Evolutionary conservation across 129 eudicot species (phyloP).

Genomic region (Saussurea involucrata): DNA sequence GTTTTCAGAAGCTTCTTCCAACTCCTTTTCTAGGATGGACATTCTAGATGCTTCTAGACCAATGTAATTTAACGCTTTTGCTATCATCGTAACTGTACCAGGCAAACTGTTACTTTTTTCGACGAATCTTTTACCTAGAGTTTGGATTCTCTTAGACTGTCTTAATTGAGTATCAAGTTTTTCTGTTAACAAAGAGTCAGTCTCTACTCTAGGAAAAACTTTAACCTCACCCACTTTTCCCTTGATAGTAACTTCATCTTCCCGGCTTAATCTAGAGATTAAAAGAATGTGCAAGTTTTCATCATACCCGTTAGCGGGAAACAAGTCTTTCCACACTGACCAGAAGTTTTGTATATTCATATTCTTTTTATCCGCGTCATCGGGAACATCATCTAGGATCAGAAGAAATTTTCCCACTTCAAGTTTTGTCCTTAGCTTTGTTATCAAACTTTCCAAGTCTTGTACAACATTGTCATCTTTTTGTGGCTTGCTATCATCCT

Average conservation of each 20-base stretch:
- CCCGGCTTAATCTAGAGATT: background rate
- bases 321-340: background rate
- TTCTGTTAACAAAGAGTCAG: slow-evolving; percentile 19
- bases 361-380: background rate
- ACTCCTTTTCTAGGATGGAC: slow-evolving; percentile 10
- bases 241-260: background rate
- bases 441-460: background rate
- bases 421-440: background rate
- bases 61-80: slow-evolving; percentile 33
- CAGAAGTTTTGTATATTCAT: background rate
- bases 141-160: background rate
- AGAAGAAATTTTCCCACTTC: slow-evolving; percentile 18
- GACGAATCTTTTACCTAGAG: background rate
- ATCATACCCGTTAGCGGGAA: background rate
- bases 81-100: slow-evolving; percentile 23
- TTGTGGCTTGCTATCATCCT: slow-evolving; percentile 13
- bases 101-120: slow-evolving; percentile 22
- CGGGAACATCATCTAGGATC: slow-evolving; percentile 31
- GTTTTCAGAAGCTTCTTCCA: slow-evolving; percentile 26
- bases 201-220: slow-evolving; percentile 4
- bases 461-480: background rate
- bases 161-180: background rate
- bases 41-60: slow-evolving; percentile 12
- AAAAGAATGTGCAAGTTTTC: background rate
- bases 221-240: background rate